Evolutionary conservation across 176 grass and related monocot species (phyloP), one percentile per base, ranked within the genome.

Genomic region (Hordeum marinum): DNA sequence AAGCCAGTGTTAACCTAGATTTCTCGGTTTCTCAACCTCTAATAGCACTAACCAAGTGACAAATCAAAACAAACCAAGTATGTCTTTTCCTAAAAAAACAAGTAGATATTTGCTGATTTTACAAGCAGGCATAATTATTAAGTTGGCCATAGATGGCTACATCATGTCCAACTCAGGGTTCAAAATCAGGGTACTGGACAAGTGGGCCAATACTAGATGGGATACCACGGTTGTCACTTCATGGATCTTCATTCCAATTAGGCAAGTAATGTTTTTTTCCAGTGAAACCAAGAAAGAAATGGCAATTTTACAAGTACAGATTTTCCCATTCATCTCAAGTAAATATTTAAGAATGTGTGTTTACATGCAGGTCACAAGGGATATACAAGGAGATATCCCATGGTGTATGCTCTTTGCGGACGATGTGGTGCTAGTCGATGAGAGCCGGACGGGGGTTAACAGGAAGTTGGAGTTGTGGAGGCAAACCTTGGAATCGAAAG

Each of bases 21-120:
- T 52, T 52, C 48, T 18, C 48, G 18, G 17, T 41, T 52, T 52
- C 48, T 18, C 48, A 52, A 17, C 55, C 66, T 55, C 15, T 1
- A 11, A 60, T 27, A 87, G 39, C 62, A 43, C 36, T 42, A 54
- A 36, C 23, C 55, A 86, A 39, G 40, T 24, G 15, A 63, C 27
- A 80, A 80, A 29, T 21, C 5, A 72, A 86, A 50, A 34, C 31
- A 21, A 87, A 77, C 48, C 21, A 82, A 39, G n/a, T n/a, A 5
- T 5, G 4, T 20, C 17, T 20, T 18, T 68, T 76, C 54, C 54
- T 57, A 57, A 57, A 57, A 54, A 57, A n/a, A 8, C 37, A 17
- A 57, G 20, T 57, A 57, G 20, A 57, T 57, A 57, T 57, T 57
- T 82, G 11, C 34, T 74, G 37, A 32, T 76, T 57, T 27, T 52